phyloP scores from a whole-genome alignment of 495 filamentous ascomycete species.

The Xylaria castorea region DNA sequence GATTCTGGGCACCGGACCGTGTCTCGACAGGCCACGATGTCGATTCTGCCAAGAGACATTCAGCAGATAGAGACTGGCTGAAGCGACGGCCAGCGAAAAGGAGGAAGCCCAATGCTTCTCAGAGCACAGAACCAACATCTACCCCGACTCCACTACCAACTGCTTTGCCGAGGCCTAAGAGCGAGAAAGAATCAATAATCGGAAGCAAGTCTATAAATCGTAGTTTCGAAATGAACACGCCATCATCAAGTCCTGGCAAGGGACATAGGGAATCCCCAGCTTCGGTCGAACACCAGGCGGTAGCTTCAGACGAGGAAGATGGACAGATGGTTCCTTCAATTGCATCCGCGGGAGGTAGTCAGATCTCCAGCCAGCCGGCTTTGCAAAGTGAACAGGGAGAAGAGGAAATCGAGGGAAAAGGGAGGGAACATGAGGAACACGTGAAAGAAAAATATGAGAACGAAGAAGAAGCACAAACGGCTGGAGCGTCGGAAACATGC shows the following conservation, averaged over 20 bases:
- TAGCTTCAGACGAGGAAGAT: slow-evolving; percentile 1
- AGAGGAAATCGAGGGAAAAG: background rate
- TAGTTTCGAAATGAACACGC: slow-evolving; percentile 38
- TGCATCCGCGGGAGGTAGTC: background rate
- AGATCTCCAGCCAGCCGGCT: background rate
- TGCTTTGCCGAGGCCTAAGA: background rate
- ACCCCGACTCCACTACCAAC: slow-evolving; percentile 33
- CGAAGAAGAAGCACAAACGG: background rate
- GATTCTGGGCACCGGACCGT: slow-evolving; percentile 40
- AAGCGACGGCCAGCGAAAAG: slow-evolving; percentile 35
- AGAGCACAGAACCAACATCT: slow-evolving; percentile 25
- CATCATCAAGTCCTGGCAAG: slow-evolving; percentile 33
- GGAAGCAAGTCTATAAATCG: slow-evolving; percentile 20
- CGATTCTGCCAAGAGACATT: slow-evolving; percentile 30
- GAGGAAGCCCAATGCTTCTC: slow-evolving; percentile 28
- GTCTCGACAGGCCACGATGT: background rate
- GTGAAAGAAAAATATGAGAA: background rate
- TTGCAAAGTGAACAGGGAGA: background rate
- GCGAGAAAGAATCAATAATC: background rate
- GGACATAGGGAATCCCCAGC: background rate
- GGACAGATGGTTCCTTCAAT: background rate
- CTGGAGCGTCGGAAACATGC: background rate
- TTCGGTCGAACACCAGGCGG: background rate
- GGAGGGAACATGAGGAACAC: background rate
- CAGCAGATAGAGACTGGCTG: slow-evolving; percentile 35